Conservation (phyloP, 169 alveolate genomes). For the Eimeria brunetti region DNA sequence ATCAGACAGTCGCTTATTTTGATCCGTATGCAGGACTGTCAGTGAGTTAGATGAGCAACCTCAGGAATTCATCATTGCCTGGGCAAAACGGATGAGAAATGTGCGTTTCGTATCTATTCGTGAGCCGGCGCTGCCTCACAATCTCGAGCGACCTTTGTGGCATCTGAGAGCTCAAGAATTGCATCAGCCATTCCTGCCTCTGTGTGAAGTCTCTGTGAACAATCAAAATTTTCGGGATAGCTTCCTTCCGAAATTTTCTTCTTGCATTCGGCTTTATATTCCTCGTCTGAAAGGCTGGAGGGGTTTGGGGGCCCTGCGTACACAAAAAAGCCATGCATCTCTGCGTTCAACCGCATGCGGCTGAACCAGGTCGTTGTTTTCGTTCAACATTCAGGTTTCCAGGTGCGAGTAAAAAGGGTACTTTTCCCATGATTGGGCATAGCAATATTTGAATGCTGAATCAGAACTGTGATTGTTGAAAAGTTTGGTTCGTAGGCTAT, state of each 20-base stretch:
- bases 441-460: neutral
- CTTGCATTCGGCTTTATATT: slow-evolving; percentile 41
- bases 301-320: slow-evolving; percentile 65
- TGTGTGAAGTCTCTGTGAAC: slow-evolving; percentile 64
- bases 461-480: neutral
- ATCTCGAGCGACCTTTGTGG: slow-evolving; percentile 39
- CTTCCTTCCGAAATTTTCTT: slow-evolving; percentile 64
- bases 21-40: neutral
- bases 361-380: neutral
- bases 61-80: neutral
- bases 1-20: neutral
- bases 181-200: slow-evolving; percentile 75
- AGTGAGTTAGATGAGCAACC: neutral
- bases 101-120: neutral
- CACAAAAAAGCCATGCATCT: neutral
- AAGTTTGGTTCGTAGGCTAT: no score
- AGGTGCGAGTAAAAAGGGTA: neutral
- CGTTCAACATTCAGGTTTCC: neutral
- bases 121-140: slow-evolving; percentile 14
- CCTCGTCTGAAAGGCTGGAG: slow-evolving; percentile 62
- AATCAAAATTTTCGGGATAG: slow-evolving; percentile 56
- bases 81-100: neutral
- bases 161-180: slow-evolving; percentile 66
- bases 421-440: neutral
- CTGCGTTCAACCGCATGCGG: neutral